A percentile compares a stretch with the other conserved stretches of the same genome.
Evolutionary conservation across 768 basidiomycete species (phyloP).

Genomic region (Auricularia cornea): DNA sequence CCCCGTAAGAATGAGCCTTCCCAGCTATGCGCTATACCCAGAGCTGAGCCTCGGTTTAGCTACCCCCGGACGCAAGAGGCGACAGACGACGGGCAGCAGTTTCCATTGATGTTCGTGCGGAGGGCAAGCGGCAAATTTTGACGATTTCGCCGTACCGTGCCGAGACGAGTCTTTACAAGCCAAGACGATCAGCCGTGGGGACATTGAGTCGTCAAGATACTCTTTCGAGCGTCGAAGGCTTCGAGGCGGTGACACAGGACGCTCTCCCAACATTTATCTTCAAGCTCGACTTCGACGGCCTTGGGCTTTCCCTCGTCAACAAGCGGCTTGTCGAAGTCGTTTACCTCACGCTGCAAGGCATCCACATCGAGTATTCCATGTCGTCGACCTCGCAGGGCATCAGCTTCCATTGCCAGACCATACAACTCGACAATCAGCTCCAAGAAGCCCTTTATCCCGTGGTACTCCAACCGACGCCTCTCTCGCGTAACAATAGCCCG

Average conservation of each 20-base stretch:
- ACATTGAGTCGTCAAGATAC: constrained; percentile 59
- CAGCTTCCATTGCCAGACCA: constrained; percentile 69
- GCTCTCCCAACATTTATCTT: constrained; percentile 56
- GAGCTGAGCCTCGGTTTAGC: not conserved
- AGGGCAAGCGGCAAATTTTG: constrained; percentile 75
- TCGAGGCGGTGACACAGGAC: constrained; percentile 79
- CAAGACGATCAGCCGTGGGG: constrained; percentile 37
- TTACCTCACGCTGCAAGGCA: constrained; percentile 68
- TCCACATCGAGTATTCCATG: constrained; percentile 80
- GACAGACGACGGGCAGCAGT: constrained; percentile 34
- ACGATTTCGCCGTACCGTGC: constrained; percentile 82
- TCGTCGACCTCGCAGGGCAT: constrained; percentile 73
- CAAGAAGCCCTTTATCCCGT: constrained; percentile 95
- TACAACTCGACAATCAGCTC: constrained; percentile 96
- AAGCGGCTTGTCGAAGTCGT: constrained; percentile 80
- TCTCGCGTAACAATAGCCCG: constrained; percentile 64
- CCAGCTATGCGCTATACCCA: no score
- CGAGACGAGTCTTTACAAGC: constrained; percentile 83
- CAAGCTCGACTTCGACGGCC: constrained; percentile 72
- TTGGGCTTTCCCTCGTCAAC: constrained; percentile 90
- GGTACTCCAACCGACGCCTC: constrained; percentile 86
- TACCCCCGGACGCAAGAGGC: not conserved
- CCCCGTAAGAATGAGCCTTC: no score
- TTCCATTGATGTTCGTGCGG: constrained; percentile 88
- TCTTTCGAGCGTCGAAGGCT: constrained; percentile 62